These are phyloP conservation scores for Hanseniaspora occidentalis DNA, from an alignment of 805 yeast species.

Conservation along the genomic window DNA sequence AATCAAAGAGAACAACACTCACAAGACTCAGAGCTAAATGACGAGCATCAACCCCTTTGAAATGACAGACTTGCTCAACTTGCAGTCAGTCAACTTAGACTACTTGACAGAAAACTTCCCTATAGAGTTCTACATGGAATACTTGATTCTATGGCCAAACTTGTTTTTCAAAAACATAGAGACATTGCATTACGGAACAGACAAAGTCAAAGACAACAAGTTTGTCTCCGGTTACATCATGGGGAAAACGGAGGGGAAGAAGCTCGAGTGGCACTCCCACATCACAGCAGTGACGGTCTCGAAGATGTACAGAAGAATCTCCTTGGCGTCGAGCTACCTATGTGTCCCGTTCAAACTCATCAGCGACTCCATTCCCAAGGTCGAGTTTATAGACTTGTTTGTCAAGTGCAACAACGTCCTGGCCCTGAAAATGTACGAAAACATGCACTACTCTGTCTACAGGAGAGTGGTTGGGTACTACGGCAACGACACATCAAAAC, in stretches of 20 bases:
- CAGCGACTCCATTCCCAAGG: slow-evolving; percentile 63
- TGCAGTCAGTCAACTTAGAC: slow-evolving; percentile 73
- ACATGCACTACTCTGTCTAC: slow-evolving; percentile 72
- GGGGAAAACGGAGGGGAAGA: slow-evolving; percentile 90
- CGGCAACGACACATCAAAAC: too few species aligned
- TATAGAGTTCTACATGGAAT: slow-evolving; percentile 70
- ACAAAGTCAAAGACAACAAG: slow-evolving; percentile 10
- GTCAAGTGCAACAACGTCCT: slow-evolving; percentile 75
- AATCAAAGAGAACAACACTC: neutral
- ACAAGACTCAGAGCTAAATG: too few species aligned
- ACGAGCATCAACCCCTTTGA: slow-evolving; percentile 81
- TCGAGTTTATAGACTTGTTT: slow-evolving; percentile 80
- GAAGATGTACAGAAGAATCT: slow-evolving; percentile 70
- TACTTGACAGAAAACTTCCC: slow-evolving; percentile 88
- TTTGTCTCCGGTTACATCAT: slow-evolving; percentile 66
- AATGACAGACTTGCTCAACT: slow-evolving; percentile 66
- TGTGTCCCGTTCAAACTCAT: slow-evolving; percentile 62
- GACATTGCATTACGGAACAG: slow-evolving; percentile 14
- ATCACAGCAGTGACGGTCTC: slow-evolving; percentile 91
- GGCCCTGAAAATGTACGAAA: slow-evolving; percentile 75
- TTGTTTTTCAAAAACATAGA: slow-evolving; percentile 68
- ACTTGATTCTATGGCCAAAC: slow-evolving; percentile 78
- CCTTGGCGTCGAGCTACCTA: slow-evolving; percentile 61
- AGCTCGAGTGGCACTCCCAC: slow-evolving; percentile 88
- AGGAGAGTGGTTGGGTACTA: slow-evolving; percentile 87